Evolutionary conservation across 2,329 filamentous ascomycete species (phyloP), one percentile per base, ranked within the genome.

Genomic region (Thielaviopsis musarum): DNA sequence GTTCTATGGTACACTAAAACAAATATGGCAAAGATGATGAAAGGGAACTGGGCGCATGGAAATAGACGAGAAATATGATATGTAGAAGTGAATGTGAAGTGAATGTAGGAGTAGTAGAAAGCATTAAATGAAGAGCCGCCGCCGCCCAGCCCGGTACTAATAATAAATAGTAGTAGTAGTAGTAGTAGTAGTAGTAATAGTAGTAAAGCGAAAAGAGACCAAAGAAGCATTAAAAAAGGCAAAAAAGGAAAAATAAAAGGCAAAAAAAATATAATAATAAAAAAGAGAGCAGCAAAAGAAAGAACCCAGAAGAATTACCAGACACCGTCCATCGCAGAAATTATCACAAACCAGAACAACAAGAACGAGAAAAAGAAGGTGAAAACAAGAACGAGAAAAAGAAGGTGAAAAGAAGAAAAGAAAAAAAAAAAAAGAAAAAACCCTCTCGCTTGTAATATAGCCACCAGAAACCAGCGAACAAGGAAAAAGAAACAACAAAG

Each of bases 401-500:
- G 13, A 56, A 21, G 12, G 21, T 51, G 13, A 38, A 13, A 56
- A 56, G 17, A 28, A 13, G 15, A 57, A 34, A 30, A 28, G 13
- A 34, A 7, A 17, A 56, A 10, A 24, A 48, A 13, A 19, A 38
- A 56, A 26, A 26, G 48, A 48, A 34, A 10, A 34, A 34, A 34
- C 30, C 38, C 15, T n/a, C 55, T 41, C 55, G 55, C 55, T 57
- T 49, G 38, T 51, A 48, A 24, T 49, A 56, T 19, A 57, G 30
- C 54, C 38, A 34, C 54, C 38, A 24, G 54, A 34, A 48, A 56
- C 22, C 19, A 24, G 54, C 21, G 24, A 34, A 48, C 38, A 45
- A 17, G 38, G 38, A 48, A 48, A 57, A 45, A 10, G 26, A 55
- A 26, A 19, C 26, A 24, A 41, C 15, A 55, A n/a, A n/a, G 41